Percentiles rank a stretch among this genome's conserved stretches.
Evolutionary conservation across 2,329 filamentous ascomycete genomes (phyloP).

Genomic region (Phaeosphaeriaceae sp.): DNA sequence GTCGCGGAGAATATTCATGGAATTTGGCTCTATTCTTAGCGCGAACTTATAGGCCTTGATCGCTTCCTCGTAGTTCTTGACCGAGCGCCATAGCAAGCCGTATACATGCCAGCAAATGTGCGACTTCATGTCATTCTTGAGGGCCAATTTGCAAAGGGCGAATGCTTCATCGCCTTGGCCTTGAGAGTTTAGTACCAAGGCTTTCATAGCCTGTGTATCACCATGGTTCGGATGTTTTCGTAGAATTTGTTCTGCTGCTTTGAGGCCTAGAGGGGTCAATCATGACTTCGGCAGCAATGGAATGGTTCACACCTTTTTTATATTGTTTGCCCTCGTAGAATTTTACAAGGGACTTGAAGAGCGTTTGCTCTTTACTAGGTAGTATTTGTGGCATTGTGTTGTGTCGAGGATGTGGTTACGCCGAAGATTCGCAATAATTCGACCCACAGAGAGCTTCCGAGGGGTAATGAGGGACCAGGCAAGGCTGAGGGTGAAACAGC

Average conservation of each 20-base stretch:
- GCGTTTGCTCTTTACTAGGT: conserved; percentile 85
- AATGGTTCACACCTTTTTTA: conserved; percentile 69
- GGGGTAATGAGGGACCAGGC: conserved; percentile 13
- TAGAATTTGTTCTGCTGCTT: conserved; percentile 94
- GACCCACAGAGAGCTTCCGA: conserved; percentile 16
- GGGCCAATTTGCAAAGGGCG: conserved; percentile 85
- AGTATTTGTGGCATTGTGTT: conserved; percentile 72
- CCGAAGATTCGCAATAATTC: conserved; percentile 13
- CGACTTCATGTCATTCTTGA: conserved; percentile 97
- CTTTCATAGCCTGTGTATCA: conserved; percentile 99
- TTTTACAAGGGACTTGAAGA: conserved; percentile 94
- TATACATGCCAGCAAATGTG: conserved; percentile 99
- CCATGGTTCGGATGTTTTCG: conserved; percentile 95
- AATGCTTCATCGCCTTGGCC: conserved; percentile 95
- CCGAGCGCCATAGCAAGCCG: conserved; percentile 86
- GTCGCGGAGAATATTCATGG: conserved; percentile 90
- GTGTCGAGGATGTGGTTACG: conserved; percentile 12
- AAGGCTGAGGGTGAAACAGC: conserved; percentile 4
- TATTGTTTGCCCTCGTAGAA: conserved; percentile 99
- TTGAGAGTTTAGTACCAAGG: conserved; percentile 90
- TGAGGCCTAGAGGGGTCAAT: conserved; percentile 69
- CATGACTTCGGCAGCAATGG: conserved; percentile 9
- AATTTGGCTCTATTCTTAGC: conserved; percentile 90
- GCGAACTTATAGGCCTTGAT: conserved; percentile 99
- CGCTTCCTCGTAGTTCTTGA: conserved; percentile 98